A percentile compares a stretch with the other conserved stretches of the same genome.
Conservation (phyloP, 1,139 yeast species). For the Candida sojae region DNA sequence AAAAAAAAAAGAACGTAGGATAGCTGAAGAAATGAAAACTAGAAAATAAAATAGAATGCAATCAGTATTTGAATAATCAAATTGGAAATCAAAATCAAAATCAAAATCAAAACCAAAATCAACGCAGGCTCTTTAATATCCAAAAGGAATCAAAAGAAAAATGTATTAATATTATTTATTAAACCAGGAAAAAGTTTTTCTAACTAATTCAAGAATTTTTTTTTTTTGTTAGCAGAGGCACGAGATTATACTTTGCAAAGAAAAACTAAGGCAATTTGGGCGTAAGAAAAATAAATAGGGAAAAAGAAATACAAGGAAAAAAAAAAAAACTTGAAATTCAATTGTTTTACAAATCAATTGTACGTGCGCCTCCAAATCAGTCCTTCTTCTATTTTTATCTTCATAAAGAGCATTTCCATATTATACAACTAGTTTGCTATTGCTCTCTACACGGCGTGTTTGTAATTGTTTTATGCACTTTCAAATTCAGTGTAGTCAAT, state of each 20-base stretch:
- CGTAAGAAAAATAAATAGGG: neutral
- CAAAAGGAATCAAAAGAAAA: neutral
- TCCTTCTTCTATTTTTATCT: neutral
- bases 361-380: neutral
- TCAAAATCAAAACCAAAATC: neutral
- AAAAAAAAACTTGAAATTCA: neutral
- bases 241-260: neutral
- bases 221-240: neutral
- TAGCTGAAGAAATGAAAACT: neutral
- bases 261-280: neutral
- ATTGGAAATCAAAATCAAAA: too few species aligned
- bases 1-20: neutral
- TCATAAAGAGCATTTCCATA: too few species aligned
- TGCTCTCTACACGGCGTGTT: too few species aligned
- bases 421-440: too few species aligned
- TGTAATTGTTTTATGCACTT: too few species aligned
- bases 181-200: slow-evolving; percentile 1
- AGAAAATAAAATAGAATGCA: neutral
- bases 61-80: neutral
- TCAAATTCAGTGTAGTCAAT: too few species aligned
- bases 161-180: neutral
- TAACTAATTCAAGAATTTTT: neutral
- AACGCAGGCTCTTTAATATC: neutral
- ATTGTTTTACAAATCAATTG: slow-evolving; percentile 1
- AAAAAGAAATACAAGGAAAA: neutral